Conservation (phyloP, 2,329 filamentous ascomycete species). For the Aspergillus uvarum region DNA sequence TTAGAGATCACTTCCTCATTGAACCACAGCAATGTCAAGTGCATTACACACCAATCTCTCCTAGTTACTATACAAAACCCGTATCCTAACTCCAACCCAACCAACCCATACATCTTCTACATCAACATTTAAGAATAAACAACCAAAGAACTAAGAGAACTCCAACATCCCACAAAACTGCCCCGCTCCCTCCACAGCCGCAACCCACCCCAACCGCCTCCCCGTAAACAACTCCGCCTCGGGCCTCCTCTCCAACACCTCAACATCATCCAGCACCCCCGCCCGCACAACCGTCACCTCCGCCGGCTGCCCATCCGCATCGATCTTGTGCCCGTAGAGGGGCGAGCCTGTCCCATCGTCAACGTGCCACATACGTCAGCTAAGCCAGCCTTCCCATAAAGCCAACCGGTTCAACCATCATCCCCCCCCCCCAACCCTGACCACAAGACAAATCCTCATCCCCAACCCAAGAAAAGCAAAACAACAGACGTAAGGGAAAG, state of each 20-base stretch:
- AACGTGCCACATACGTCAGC: too few relatives aligned
- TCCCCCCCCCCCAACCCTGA: not conserved
- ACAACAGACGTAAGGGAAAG: not conserved
- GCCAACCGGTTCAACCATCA: not conserved
- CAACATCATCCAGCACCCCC: conserved; percentile 36
- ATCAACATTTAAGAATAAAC: too few relatives aligned
- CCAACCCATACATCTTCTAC: too few relatives aligned
- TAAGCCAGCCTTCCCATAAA: too few relatives aligned
- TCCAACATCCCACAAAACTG: conserved; percentile 29
- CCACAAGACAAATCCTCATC: not conserved
- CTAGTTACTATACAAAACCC: too few relatives aligned
- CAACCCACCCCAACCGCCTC: conserved; percentile 26
- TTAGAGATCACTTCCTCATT: too few relatives aligned
- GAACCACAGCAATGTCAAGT: too few relatives aligned
- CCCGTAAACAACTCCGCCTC: conserved; percentile 32
- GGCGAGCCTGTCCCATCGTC: conserved; percentile 24
- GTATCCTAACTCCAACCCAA: too few relatives aligned
- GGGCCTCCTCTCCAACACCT: conserved; percentile 30
- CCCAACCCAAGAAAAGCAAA: too few relatives aligned
- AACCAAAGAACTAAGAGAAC: not conserved
- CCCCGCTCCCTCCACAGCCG: conserved; percentile 24
- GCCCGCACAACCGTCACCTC: conserved; percentile 34
- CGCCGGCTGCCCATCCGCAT: conserved; percentile 18
- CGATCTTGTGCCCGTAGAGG: conserved; percentile 28
- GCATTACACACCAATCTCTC: too few relatives aligned